Evolutionary conservation across 192 early-diverging fungal genomes (phyloP).

Genomic region (Lobosporangium transversale): DNA sequence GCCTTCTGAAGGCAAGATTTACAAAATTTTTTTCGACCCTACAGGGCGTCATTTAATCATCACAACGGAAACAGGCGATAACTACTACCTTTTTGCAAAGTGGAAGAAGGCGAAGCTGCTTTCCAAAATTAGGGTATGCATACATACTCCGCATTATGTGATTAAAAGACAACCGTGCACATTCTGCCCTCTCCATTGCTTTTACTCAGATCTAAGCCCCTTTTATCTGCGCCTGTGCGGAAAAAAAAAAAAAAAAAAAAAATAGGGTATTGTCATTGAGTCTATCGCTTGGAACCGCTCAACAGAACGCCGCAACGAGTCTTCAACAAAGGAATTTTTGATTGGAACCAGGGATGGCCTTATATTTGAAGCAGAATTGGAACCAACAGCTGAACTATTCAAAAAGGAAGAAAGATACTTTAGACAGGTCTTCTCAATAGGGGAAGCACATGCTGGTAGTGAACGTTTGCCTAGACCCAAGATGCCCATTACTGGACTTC

Average conservation of each 20-base stretch:
- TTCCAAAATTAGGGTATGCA: conserved; percentile 76
- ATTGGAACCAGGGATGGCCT: conserved; percentile 87
- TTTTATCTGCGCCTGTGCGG: too few species aligned
- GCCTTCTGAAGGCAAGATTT: conserved; percentile 66
- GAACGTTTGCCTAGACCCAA: conserved; percentile 48
- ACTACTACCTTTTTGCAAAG: conserved; percentile 86
- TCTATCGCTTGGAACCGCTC: conserved; percentile 91
- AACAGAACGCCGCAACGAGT: conserved; percentile 55
- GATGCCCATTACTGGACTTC: conserved; percentile 81
- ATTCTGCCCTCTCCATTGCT: too few species aligned
- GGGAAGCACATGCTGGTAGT: conserved; percentile 10
- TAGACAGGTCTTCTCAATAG: conserved; percentile 76
- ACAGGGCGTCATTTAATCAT: conserved; percentile 90
- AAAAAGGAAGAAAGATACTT: conserved; percentile 85
- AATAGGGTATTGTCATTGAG: conserved; percentile 82
- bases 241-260: too few species aligned
- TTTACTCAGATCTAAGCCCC: too few species aligned
- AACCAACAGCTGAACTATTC: conserved; percentile 86
- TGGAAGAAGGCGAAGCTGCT: conserved; percentile 89
- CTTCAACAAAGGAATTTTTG: conserved; percentile 84
- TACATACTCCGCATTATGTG: neutral
- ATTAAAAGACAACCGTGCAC: neutral
- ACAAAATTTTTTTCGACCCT: conserved; percentile 86
- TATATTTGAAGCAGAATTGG: conserved; percentile 92
- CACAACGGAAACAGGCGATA: conserved; percentile 89